Base-by-base conservation (phyloP, 2,329 filamentous ascomycete species). In the Colletotrichum shisoi region DNA sequence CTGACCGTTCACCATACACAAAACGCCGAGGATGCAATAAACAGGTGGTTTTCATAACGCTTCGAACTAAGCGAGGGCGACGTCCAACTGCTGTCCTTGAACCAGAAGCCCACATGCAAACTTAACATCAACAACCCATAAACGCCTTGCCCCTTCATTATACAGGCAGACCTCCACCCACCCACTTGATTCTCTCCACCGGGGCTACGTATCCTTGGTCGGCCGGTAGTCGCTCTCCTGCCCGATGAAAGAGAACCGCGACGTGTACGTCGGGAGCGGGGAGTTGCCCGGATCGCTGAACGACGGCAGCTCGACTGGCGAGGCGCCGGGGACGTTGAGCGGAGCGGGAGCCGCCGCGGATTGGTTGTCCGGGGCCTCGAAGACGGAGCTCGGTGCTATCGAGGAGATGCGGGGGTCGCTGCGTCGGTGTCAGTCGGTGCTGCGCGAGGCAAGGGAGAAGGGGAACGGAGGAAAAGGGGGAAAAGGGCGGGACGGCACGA, bases 261-360 rank as follows among this genome's bases (percentile, higher is more conserved):
- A 69, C 45, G 70, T 70, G 51, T 79, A 79, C 34, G 65, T 69
- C 1, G 79, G 79, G n/a, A 78, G 71, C 15, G 76, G 75, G 21
- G 76, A 77, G 48, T 75, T 73, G 1, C 72, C 74, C 1, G 74
- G 75, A 4, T 75, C 73, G 1, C 66, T 57, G 8, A 73, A 76
- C 1, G 73, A 69, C 4, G 80, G 76, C 2, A 82, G 71, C 67
- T 82, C 80, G 1, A 75, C 76, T 0, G 74, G 73, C 12, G 71
- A 11, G 21, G 61, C 27, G 45, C 66, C 51, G 56, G 31, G 27
- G 4, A 17, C 7, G 8, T 12, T 13, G 34, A 46, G n/a, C 1
- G 69, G 46, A 40, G 62, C 46, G 46, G 54, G 62, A 46, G 60
- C 37, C n/a, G 52, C 31, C 67, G 69, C 56, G 62, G 54, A 44